Evolutionary conservation across 208 protist genomes (phyloP), one percentile per base, ranked within the genome.

Genomic region (Leishmania tropica): DNA sequence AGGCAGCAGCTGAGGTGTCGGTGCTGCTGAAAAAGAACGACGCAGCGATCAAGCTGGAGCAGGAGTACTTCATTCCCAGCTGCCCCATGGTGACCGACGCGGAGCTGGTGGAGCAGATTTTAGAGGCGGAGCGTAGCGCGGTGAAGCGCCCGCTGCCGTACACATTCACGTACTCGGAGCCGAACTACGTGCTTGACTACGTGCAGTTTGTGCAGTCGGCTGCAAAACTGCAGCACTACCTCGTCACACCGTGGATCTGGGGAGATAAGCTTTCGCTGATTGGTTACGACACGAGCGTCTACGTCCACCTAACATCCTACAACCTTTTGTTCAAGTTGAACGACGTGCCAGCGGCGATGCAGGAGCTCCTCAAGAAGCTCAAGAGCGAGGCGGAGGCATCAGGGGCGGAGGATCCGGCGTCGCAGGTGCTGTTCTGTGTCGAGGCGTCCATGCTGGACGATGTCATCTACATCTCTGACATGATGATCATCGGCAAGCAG

Each of bases 171-270:
- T 97, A 92, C 83, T 88, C 88, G 48, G 88, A 95, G 85, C 91
- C 94, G 21, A 97, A 97, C 84, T 97, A 88, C 74, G 71, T 97
- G 24, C 79, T 97, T 68, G 94, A 96, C 74, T 97, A 97, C 85
- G 79, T 87, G n/a, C 79, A 88, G 47, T 97, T 97, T 85, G 89
- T 87, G 7, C 91, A 92, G 31, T 78, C 86, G 10, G 91, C 91
- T 8, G 80, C 90, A 47, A 88, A 89, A 37, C 89, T 97, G 74
- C 80, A 85, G 79, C 75, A 87, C 70, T 97, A 96, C 85, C 85
- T 90, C 42, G 84, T 96, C 47, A 88, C 88, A 24, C 94, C 94
- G 68, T 96, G 90, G 90, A 92, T 97, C 24, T 87, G 88, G 84
- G 94, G 94, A 21, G 91, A 96, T 76, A 94, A 95, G 78, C 85